Conservation (phyloP, 192 early-diverging fungal species). For the Backusella parvicylindrica region DNA sequence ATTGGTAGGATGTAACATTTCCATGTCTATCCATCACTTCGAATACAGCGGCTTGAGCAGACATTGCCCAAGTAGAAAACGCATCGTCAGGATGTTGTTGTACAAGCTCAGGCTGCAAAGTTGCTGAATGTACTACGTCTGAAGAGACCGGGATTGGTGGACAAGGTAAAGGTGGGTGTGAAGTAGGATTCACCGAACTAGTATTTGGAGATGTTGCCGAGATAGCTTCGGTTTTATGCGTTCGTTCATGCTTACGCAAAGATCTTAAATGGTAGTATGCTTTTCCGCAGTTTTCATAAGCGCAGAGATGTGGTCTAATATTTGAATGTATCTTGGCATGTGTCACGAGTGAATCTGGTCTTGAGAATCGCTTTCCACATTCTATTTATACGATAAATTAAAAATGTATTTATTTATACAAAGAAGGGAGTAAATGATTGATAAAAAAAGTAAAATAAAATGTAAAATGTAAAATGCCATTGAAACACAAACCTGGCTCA, state of each 20-base stretch:
- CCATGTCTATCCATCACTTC: constrained; percentile 4
- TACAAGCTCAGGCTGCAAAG: neutral
- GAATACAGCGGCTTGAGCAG: constrained; percentile 1
- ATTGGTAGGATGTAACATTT: neutral
- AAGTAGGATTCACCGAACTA: neutral
- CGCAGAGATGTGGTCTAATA: constrained; percentile 51
- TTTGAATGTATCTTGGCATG: constrained; percentile 65
- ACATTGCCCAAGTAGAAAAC: neutral
- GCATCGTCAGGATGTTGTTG: constrained; percentile 1
- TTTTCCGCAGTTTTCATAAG: constrained; percentile 30
- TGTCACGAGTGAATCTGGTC: constrained; percentile 69
- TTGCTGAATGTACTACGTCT: neutral
- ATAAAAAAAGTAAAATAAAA: neutral
- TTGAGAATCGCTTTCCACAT: constrained; percentile 72
- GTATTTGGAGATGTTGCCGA: neutral
- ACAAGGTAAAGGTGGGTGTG: neutral
- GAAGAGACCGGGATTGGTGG: neutral
- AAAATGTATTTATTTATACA: neutral
- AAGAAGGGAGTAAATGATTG: neutral
- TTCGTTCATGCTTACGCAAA: constrained; percentile 58
- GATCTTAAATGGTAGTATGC: constrained; percentile 64
- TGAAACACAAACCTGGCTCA: constrained; percentile 35
- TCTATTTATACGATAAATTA: constrained; percentile 24
- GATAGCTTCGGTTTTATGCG: constrained; percentile 24
- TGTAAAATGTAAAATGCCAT: neutral